Evolutionary conservation across 176 grass and related monocot species (phyloP).

Genomic region (Leersia perrieri): DNA sequence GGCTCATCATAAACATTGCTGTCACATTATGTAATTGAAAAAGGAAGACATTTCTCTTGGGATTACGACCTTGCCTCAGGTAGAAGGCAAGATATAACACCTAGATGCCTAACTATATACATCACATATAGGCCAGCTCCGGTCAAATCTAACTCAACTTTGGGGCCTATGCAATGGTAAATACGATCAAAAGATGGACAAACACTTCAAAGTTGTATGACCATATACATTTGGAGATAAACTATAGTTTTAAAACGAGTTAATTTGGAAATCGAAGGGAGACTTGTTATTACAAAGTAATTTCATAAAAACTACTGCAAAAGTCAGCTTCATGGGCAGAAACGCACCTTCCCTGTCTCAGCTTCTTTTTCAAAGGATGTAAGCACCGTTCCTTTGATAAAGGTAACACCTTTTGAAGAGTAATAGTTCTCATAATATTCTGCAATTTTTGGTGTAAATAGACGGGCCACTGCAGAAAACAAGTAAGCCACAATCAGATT

Average conservation of each 20-base stretch:
- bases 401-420: conserved; percentile 69
- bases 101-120: not conserved
- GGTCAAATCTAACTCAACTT: not conserved
- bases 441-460: conserved; percentile 90
- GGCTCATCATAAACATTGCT: not conserved
- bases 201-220: not conserved
- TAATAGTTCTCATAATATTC: conserved; percentile 92
- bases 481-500: not conserved
- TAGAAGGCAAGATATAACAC: conserved; percentile 1
- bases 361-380: conserved; percentile 86
- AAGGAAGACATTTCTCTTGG: not conserved
- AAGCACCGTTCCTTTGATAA: conserved; percentile 85
- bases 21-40: not conserved
- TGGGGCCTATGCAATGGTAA: not conserved
- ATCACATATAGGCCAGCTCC: not conserved
- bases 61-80: not conserved
- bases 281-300: not conserved
- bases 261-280: not conserved
- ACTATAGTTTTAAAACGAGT: no score
- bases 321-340: not conserved
- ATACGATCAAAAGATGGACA: not conserved
- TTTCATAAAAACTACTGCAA: not conserved
- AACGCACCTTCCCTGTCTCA: conserved; percentile 56
- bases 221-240: not conserved
- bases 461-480: conserved; percentile 63